These are phyloP conservation scores for Vickermania ingenoplastis DNA, from an alignment of 208 protist species.

Conservation along the genomic window DNA sequence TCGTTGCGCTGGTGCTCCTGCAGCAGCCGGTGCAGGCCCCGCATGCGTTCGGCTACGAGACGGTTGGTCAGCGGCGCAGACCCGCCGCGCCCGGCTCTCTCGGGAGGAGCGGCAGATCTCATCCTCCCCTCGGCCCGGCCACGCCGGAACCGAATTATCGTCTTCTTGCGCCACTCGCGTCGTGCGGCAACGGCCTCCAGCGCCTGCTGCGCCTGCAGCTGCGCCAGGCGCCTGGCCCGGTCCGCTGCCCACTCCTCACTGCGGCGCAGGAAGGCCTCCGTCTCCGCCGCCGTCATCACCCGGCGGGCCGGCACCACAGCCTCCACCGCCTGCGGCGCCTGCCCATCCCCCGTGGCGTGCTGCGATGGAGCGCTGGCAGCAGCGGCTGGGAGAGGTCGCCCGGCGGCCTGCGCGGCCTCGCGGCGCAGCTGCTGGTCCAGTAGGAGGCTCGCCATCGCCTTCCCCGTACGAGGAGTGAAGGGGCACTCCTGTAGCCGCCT, in stretches of 20 bases:
- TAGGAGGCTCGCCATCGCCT: neutral
- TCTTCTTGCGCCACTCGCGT: no score
- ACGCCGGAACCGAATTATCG: no score
- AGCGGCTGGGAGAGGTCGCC: no score
- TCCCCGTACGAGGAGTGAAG: neutral
- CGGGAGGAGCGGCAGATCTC: no score
- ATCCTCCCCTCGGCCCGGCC: no score
- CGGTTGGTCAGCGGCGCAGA: neutral
- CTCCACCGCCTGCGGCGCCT: neutral
- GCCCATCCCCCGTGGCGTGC: neutral
- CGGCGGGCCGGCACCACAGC: neutral
- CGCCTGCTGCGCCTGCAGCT: neutral
- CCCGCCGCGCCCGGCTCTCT: no score
- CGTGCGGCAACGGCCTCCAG: no score
- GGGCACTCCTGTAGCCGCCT: neutral
- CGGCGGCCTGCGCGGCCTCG: no score
- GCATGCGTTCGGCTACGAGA: neutral
- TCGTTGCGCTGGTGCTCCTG: neutral
- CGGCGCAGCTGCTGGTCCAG: no score
- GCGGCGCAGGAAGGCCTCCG: neutral
- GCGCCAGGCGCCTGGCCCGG: neutral
- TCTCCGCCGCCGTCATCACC: neutral
- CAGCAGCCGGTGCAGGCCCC: neutral
- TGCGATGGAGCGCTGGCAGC: neutral
- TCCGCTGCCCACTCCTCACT: neutral